Conservation (phyloP, 192 early-diverging fungal species). For the Coemansia javaensis region DNA sequence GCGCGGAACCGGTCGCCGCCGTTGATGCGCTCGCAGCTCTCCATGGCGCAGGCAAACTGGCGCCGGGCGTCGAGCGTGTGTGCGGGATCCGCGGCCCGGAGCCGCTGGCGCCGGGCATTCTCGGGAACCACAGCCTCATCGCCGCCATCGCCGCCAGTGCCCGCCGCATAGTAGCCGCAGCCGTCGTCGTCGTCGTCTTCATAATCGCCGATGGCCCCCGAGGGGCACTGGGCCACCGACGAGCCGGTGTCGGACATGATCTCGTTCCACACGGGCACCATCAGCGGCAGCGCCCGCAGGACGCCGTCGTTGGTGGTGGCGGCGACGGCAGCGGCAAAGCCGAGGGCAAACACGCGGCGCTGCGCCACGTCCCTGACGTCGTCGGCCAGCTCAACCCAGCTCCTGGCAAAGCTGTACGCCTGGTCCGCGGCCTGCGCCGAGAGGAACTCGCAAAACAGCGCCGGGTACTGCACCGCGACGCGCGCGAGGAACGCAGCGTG, state of each 20-base stretch:
- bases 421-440: slow-evolving; percentile 15
- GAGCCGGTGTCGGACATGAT: slow-evolving; percentile 35
- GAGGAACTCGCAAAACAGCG: slow-evolving; percentile 33
- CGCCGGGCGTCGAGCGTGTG: slow-evolving; percentile 25
- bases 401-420: slow-evolving; percentile 13
- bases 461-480: slow-evolving; percentile 26
- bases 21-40: slow-evolving; percentile 36
- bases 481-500: slow-evolving; percentile 37
- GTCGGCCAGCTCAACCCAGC: slow-evolving; percentile 34
- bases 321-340: slow-evolving; percentile 24
- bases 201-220: no score
- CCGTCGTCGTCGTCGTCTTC: slow-evolving; percentile 21
- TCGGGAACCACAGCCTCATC: slow-evolving; percentile 13
- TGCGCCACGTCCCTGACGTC: slow-evolving; percentile 24
- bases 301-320: slow-evolving; percentile 32
- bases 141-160: no score
- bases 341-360: slow-evolving; percentile 28
- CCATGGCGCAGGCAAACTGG: slow-evolving; percentile 21
- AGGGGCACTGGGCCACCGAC: slow-evolving; percentile 20
- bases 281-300: slow-evolving; percentile 17
- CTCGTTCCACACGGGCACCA: slow-evolving; percentile 48
- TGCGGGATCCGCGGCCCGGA: slow-evolving; percentile 25
- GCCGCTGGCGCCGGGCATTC: slow-evolving; percentile 19
- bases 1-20: slow-evolving; percentile 23
- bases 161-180: slow-evolving; percentile 1